phyloP scores from a whole-genome alignment of 2,329 filamentous ascomycete species.

The Scedosporium dehoogii region DNA sequence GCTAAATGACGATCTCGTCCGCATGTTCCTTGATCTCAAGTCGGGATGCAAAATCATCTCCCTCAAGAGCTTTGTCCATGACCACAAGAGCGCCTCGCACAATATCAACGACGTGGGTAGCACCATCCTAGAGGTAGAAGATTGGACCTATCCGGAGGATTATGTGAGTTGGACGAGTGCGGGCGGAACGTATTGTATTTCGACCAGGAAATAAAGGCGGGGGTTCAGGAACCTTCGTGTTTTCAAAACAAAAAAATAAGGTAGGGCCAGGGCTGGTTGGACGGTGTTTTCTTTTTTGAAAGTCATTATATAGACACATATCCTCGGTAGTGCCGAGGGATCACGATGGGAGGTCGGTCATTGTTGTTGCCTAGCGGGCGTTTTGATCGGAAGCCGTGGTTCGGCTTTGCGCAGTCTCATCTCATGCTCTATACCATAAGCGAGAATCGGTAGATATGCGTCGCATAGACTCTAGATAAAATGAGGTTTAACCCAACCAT shows the following conservation, averaged over 20 bases:
- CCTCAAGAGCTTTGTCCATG: slow-evolving; percentile 81
- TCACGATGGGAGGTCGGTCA: not conserved
- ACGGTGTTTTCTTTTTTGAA: not conserved
- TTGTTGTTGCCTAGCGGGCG: not conserved
- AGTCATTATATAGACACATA: not conserved
- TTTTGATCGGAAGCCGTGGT: not conserved
- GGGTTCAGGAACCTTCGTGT: not conserved
- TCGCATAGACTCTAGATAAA: not conserved
- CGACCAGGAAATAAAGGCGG: slow-evolving; percentile 55
- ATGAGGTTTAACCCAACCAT: not conserved
- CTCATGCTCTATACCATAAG: not conserved
- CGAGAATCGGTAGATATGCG: not conserved
- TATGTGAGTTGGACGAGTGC: slow-evolving; percentile 91
- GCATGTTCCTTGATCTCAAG: slow-evolving; percentile 90
- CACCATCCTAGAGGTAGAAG: slow-evolving; percentile 69
- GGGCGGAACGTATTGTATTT: slow-evolving; percentile 79
- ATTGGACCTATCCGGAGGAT: slow-evolving; percentile 48
- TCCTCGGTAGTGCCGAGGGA: not conserved
- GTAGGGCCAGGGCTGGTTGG: not conserved
- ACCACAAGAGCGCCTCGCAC: slow-evolving; percentile 68
- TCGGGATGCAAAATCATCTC: slow-evolving; percentile 83
- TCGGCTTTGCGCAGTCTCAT: not conserved
- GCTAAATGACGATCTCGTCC: slow-evolving; percentile 74
- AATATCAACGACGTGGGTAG: slow-evolving; percentile 58
- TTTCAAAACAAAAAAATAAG: not conserved